Percentiles rank a stretch among this genome's conserved stretches.
Evolutionary conservation across 495 filamentous ascomycete species (phyloP).

Genomic region (Jackrogersella minutella): DNA sequence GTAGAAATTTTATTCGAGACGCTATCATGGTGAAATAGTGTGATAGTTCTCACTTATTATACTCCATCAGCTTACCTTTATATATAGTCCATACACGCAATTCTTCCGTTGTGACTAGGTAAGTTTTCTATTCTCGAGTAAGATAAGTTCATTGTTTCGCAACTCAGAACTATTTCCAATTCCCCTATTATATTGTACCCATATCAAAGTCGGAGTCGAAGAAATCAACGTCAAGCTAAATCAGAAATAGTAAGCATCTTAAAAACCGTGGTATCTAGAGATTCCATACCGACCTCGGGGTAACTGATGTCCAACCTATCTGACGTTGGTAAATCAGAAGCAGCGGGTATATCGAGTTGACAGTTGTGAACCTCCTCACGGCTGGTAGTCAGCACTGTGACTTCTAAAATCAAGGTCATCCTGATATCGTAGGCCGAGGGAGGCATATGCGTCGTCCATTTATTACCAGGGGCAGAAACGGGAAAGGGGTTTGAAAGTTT

Average conservation of each 20-base stretch:
- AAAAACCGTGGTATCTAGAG: not conserved
- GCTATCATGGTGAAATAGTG: too few relatives aligned
- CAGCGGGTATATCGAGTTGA: not conserved
- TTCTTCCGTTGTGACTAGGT: too few relatives aligned
- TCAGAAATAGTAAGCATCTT: not conserved
- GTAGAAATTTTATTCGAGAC: too few relatives aligned
- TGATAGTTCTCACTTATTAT: too few relatives aligned
- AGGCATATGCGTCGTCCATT: too few relatives aligned
- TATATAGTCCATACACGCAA: too few relatives aligned
- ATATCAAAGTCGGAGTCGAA: constrained; percentile 2
- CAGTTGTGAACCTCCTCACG: not conserved
- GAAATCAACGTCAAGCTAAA: constrained; percentile 6
- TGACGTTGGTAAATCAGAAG: not conserved
- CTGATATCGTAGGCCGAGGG: too few relatives aligned
- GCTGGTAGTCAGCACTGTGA: not conserved
- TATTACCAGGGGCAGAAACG: too few relatives aligned
- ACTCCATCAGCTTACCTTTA: too few relatives aligned
- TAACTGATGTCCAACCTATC: constrained; percentile 9
- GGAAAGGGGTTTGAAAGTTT: too few relatives aligned
- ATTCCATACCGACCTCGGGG: constrained; percentile 8
- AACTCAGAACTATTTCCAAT: not conserved
- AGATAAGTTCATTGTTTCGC: too few relatives aligned
- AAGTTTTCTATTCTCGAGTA: too few relatives aligned
- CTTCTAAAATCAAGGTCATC: not conserved
- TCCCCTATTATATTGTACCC: constrained; percentile 1